phyloP scores from a whole-genome alignment of 352 stramenopile genomes.

The Phytopythium chamaehyphon region DNA sequence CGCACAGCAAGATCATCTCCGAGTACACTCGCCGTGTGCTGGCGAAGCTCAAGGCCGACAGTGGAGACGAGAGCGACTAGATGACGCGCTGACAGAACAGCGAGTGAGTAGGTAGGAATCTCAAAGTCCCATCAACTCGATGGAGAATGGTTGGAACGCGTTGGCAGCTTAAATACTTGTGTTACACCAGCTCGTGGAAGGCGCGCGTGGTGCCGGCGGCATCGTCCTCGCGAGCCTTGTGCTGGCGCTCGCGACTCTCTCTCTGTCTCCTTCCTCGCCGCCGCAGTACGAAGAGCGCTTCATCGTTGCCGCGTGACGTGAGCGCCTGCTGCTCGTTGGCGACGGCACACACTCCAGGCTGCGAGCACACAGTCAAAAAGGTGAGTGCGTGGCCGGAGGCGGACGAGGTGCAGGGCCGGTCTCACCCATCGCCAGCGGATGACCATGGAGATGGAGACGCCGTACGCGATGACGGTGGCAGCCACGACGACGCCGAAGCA shows the following conservation, averaged over 20 bases:
- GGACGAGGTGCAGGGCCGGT: background rate
- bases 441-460: conserved; percentile 63
- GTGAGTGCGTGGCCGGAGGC: background rate
- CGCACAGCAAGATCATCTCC: conserved; percentile 79
- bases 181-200: conserved; percentile 7
- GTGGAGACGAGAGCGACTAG: conserved; percentile 78
- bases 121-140: too few relatives aligned
- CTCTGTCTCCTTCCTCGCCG: conserved; percentile 10
- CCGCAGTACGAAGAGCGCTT: conserved; percentile 14
- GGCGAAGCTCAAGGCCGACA: conserved; percentile 83
- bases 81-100: background rate
- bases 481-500: conserved; percentile 66
- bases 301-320: conserved; percentile 14
- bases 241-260: conserved; percentile 1
- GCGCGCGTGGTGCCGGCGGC: background rate
- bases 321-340: conserved; percentile 62
- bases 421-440: conserved; percentile 73
- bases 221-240: background rate
- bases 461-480: conserved; percentile 63
- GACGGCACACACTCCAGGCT: conserved; percentile 76
- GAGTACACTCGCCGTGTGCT: conserved; percentile 87
- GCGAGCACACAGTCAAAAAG: conserved; percentile 4
- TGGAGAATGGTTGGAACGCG: background rate
- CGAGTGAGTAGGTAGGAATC: background rate
- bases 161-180: conserved; percentile 1